Conservation (phyloP, 2,329 filamentous ascomycete species). For the Pseudophaeomoniella oleicola region DNA sequence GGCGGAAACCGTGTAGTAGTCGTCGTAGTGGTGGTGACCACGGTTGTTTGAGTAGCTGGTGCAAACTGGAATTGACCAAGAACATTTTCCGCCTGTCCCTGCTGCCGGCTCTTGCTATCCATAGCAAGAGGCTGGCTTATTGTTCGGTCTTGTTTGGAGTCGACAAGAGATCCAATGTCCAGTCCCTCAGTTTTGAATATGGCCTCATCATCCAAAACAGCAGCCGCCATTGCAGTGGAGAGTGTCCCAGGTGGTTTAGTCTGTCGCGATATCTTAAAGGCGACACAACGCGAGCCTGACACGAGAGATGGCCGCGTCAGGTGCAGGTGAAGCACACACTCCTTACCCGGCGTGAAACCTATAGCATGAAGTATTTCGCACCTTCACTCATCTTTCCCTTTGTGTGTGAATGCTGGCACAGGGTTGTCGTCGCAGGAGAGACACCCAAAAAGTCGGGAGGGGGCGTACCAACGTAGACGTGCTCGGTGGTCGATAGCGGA, state of each 20-base stretch:
- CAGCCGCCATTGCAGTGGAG: neutral
- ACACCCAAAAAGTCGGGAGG: no score
- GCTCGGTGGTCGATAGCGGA: no score
- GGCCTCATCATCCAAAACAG: neutral
- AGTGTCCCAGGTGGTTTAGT: neutral
- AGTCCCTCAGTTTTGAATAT: neutral
- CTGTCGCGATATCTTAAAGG: neutral
- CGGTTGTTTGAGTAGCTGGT: constrained; percentile 49
- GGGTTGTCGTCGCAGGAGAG: neutral
- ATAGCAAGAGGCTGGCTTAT: neutral
- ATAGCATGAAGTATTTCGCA: no score
- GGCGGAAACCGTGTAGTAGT: constrained; percentile 72
- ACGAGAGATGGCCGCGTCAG: neutral
- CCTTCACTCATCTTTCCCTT: no score
- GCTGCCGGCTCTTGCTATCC: neutral
- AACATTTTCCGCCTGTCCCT: constrained; percentile 16
- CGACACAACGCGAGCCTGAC: neutral
- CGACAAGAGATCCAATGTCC: neutral
- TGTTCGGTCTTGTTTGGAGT: neutral
- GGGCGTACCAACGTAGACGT: no score
- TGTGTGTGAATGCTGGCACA: neutral
- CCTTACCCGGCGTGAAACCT: neutral
- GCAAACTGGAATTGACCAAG: constrained; percentile 48
- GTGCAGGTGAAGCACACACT: neutral
- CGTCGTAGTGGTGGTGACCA: constrained; percentile 81